Evolutionary conservation across 768 basidiomycete species (phyloP).

Genomic region (Boletellus sp.): DNA sequence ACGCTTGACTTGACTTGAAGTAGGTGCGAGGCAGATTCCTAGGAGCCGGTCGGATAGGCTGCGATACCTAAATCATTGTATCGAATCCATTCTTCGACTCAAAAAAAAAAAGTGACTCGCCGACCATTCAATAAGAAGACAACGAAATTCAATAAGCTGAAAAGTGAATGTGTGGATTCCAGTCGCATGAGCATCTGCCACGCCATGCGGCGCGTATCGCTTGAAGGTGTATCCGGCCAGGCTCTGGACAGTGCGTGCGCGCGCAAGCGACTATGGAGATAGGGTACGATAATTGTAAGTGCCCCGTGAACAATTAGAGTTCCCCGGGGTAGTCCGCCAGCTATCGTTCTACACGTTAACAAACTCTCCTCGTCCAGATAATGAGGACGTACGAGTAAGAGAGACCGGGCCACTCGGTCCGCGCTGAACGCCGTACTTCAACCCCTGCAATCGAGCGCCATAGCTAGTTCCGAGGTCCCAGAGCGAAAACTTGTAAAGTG

Average conservation of each 20-base stretch:
- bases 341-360: conserved; percentile 33
- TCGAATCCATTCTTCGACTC: conserved; percentile 1
- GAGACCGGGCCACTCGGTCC: conserved; percentile 1
- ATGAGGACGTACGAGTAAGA: conserved; percentile 23
- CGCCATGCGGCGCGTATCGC: conserved; percentile 64
- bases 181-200: conserved; percentile 67
- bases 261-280: conserved; percentile 72
- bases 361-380: background rate
- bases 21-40: conserved; percentile 68
- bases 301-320: conserved; percentile 63
- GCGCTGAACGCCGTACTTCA: conserved; percentile 50
- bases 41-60: conserved; percentile 79
- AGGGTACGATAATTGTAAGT: conserved; percentile 73
- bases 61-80: conserved; percentile 61
- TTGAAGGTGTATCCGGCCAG: conserved; percentile 89
- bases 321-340: conserved; percentile 60
- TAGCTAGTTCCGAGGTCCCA: conserved; percentile 82
- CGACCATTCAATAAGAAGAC: conserved; percentile 83
- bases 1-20: conserved; percentile 62
- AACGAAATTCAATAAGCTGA: conserved; percentile 72
- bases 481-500: conserved; percentile 77
- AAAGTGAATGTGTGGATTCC: conserved; percentile 62
- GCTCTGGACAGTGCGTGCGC: conserved; percentile 73
- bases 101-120: conserved; percentile 41
- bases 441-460: conserved; percentile 77